Conservation (phyloP, 2,329 filamentous ascomycete species). For the Phaeomoniella chlamydospora region DNA sequence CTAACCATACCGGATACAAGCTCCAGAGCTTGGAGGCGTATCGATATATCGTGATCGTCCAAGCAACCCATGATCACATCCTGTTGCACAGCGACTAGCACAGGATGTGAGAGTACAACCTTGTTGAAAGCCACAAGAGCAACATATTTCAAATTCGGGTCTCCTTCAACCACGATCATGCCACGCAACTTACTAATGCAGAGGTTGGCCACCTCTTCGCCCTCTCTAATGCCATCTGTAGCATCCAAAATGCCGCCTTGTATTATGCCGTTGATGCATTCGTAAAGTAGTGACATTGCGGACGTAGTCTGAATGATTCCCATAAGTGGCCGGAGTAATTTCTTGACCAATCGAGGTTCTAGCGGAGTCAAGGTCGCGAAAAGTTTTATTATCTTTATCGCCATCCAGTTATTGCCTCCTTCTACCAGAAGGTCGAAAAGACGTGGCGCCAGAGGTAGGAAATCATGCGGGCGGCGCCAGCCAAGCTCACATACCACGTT, state of each 20-base stretch:
- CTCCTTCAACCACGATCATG: slow-evolving; percentile 86
- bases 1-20: slow-evolving; percentile 90
- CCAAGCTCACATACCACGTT: slow-evolving; percentile 95
- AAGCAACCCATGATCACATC: slow-evolving; percentile 95
- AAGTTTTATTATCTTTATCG: slow-evolving; percentile 97
- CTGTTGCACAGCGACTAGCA: slow-evolving; percentile 79
- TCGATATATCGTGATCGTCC: slow-evolving; percentile 90
- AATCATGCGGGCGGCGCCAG: slow-evolving; percentile 86
- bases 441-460: slow-evolving; percentile 77
- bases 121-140: slow-evolving; percentile 90
- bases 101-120: slow-evolving; percentile 77
- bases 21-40: slow-evolving; percentile 81
- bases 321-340: slow-evolving; percentile 78
- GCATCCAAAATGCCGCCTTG: slow-evolving; percentile 86
- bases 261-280: slow-evolving; percentile 97
- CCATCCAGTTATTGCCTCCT: slow-evolving; percentile 98
- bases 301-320: slow-evolving; percentile 88
- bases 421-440: slow-evolving; percentile 87
- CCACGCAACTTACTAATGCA: slow-evolving; percentile 87
- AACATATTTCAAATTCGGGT: slow-evolving; percentile 96
- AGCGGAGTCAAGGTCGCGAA: slow-evolving; percentile 90
- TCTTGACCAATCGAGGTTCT: slow-evolving; percentile 81
- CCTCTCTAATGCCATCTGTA: slow-evolving; percentile 62
- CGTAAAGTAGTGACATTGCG: slow-evolving; percentile 95
- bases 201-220: slow-evolving; percentile 80